These are phyloP conservation scores for Pythium aphanidermatum DNA, from an alignment of 352 stramenopile genomes.

Conservation along the genomic window DNA sequence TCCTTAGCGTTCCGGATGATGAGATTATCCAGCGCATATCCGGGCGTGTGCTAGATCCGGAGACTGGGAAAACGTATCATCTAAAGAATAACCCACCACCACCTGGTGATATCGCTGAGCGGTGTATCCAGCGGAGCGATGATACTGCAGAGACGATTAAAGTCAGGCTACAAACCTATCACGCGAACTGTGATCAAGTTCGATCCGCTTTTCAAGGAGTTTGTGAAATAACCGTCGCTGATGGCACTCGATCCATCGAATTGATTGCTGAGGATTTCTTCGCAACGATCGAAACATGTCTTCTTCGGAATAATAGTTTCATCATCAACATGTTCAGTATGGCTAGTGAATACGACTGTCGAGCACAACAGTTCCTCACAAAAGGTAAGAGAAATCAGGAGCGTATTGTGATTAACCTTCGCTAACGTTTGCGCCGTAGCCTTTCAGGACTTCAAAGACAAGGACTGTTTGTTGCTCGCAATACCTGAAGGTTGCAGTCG, in stretches of 20 bases:
- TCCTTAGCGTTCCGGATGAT: slow-evolving; percentile 93
- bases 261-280: slow-evolving; percentile 50
- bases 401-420: no score
- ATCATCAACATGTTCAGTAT: slow-evolving; percentile 53
- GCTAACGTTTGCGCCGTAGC: no score
- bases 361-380: slow-evolving; percentile 42
- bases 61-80: slow-evolving; percentile 92
- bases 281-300: slow-evolving; percentile 34
- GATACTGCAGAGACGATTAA: slow-evolving; percentile 89
- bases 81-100: slow-evolving; percentile 82
- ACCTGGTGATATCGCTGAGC: slow-evolving; percentile 47
- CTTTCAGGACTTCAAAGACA: slow-evolving; percentile 52
- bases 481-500: slow-evolving; percentile 37
- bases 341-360: slow-evolving; percentile 26
- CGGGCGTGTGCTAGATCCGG: slow-evolving; percentile 87
- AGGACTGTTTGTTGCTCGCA: slow-evolving; percentile 48
- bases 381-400: no score
- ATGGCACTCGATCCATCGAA: slow-evolving; percentile 49
- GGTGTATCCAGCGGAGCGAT: slow-evolving; percentile 66
- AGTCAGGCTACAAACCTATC: slow-evolving; percentile 81
- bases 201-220: slow-evolving; percentile 26
- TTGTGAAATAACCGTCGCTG: slow-evolving; percentile 37
- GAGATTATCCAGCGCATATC: slow-evolving; percentile 93
- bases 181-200: slow-evolving; percentile 57
- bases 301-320: slow-evolving; percentile 59